These are phyloP conservation scores for Camelina laxa DNA, from an alignment of 345 rosid species.

Conservation along the genomic window DNA sequence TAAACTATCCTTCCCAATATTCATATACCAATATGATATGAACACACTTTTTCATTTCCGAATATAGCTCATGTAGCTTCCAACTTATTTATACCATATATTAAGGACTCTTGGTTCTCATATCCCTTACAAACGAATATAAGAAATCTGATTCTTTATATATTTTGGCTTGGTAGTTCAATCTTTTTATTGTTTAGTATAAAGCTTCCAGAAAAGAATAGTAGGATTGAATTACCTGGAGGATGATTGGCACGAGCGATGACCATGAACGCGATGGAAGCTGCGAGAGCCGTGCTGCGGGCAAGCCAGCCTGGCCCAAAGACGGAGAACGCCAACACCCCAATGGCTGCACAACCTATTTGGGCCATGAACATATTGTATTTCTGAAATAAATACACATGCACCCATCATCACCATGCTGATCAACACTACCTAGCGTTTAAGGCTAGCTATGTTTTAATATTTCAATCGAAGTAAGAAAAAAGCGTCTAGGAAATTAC, in stretches of 20 bases:
- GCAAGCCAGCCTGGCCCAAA: slow-evolving; percentile 88
- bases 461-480: slow-evolving; percentile 51
- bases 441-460: slow-evolving; percentile 20
- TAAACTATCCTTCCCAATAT: no score
- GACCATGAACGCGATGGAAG: slow-evolving; percentile 83
- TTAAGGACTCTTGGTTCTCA: not conserved
- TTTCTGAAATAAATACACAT: slow-evolving; percentile 58
- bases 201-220: not conserved
- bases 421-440: slow-evolving; percentile 20
- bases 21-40: no score
- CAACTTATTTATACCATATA: not conserved
- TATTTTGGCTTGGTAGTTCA: no score
- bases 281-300: slow-evolving; percentile 70
- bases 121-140: not conserved
- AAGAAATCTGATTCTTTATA: not conserved
- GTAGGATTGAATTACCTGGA: slow-evolving; percentile 55
- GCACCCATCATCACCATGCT: slow-evolving; percentile 26
- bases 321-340: slow-evolving; percentile 63
- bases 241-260: slow-evolving; percentile 69
- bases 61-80: no score
- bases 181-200: not conserved
- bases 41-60: no score
- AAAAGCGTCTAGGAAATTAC: not conserved
- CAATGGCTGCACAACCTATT: slow-evolving; percentile 84
- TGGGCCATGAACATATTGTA: slow-evolving; percentile 89